Percentiles rank a stretch among this genome's conserved stretches.
These are phyloP conservation scores for Boletus reticulatus DNA, from an alignment of 768 basidiomycete species.

Conservation along the genomic window DNA sequence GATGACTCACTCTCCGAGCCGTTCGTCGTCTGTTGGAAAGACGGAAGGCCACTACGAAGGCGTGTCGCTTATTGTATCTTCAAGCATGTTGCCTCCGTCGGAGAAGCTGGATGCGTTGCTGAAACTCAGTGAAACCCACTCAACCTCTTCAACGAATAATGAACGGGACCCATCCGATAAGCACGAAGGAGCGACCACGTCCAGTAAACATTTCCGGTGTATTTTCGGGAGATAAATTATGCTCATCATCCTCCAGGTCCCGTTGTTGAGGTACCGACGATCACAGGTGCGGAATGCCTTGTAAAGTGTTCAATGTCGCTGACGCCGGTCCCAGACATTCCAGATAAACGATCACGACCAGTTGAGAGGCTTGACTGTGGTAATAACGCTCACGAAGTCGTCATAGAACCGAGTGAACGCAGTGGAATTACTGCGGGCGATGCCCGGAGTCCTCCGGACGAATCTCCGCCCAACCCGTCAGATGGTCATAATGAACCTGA, in stretches of 20 bases:
- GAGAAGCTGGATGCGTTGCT: slow-evolving; percentile 27
- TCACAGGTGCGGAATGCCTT: slow-evolving; percentile 17
- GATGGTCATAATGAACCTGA: slow-evolving; percentile 14
- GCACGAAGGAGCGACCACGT: slow-evolving; percentile 27
- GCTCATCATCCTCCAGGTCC: slow-evolving; percentile 23
- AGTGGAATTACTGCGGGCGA: background rate
- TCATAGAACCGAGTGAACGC: slow-evolving; percentile 15
- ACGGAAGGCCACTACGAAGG: slow-evolving; percentile 18
- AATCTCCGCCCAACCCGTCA: slow-evolving; percentile 5
- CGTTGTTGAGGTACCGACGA: slow-evolving; percentile 13
- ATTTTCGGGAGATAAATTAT: background rate
- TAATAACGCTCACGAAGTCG: slow-evolving; percentile 8
- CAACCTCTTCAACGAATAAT: slow-evolving; percentile 12
- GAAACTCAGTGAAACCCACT: slow-evolving; percentile 20
- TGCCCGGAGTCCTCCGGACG: background rate
- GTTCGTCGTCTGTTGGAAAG: slow-evolving; percentile 37
- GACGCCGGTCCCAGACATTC: slow-evolving; percentile 13
- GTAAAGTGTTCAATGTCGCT: slow-evolving; percentile 4
- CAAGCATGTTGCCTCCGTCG: slow-evolving; percentile 11
- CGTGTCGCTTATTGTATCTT: slow-evolving; percentile 16
- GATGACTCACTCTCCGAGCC: slow-evolving; percentile 32
- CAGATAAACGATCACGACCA: slow-evolving; percentile 3
- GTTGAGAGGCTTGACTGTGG: slow-evolving; percentile 3
- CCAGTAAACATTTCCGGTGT: slow-evolving; percentile 15
- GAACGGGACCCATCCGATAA: slow-evolving; percentile 1